Base-by-base conservation (phyloP, 1,139 yeast genomes). In the Sugiyamaella xylanicola region DNA sequence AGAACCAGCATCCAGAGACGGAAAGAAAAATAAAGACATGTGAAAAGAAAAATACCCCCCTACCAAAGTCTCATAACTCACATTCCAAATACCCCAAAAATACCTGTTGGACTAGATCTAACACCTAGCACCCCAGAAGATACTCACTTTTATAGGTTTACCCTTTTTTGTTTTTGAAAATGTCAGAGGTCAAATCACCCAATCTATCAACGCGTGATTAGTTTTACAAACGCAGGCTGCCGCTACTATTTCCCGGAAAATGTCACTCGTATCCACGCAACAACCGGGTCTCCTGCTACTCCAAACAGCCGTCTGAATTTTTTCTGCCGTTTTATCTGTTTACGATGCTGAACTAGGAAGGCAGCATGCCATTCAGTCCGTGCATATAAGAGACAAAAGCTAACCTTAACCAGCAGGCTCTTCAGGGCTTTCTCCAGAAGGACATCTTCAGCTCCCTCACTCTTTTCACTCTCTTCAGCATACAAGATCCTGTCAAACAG, bases 201-300 rank as follows among this genome's bases (percentile, higher is more conserved):
- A 11, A 32, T 32, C 37, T 32, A 32, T n/a, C 37, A 32, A 32
- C 37, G 37, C 37, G 37, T 32, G 37, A 32, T 25, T 32, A 32
- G 37, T 32, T 32, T 25, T n/a, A 32, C 5, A 32, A 32, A 7
- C 37, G 37, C 8, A 32, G 15, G 37, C 5, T 9, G 29, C 29
- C 9, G 29, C 29, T 25, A 9, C 29, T 25, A 32, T 8, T 32
- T 32, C 37, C 15, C 37, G 15, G 37, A 32, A 32, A 32, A 32
- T 32, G 37, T 32, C 37, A 32, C 15, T 15, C 15, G 37, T n/a
- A n/a, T n/a, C 5, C 13, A 8, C 37, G 13, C 37, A 4, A 32
- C 37, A 8, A 4, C 37, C 29, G 29, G 29, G 8, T 32, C 15
- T 7, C 37, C 37, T 32, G 37, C 37, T 11, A 13, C 37, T n/a